Evolutionary conservation across 331 rosid species (phyloP), one percentile per base, ranked within the genome.

Genomic region (Dryas integrifolia): DNA sequence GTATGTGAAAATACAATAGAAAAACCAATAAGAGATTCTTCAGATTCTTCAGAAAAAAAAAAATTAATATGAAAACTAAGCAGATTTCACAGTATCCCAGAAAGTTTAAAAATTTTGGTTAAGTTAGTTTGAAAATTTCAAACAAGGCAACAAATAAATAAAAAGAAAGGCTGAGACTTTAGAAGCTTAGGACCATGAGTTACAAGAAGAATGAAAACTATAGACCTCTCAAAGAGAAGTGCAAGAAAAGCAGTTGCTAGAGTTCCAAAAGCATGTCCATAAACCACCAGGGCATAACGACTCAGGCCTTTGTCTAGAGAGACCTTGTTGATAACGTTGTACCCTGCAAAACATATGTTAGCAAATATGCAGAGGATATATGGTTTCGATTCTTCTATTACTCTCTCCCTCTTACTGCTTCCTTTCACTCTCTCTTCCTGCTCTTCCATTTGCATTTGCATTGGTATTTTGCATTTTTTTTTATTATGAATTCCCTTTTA

Each of bases 281-380:
- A 70, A 51, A 62, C 75, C 13, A 77, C 76, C 63, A 77, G 81
- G 51, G 63, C 72, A 63, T 70, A 70, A 6, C 47, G 41, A 15
- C 67, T 77, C 81, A 70, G 70, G 66, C 81, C 81, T 38, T 63
- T 53, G 67, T 70, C 67, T 45, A 77, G 24, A 15, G 76, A n/a
- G 47, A 70, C 61, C 46, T 63, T 77, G 50, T 59, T 6, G 72
- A 77, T 21, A 62, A 70, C 16, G 47, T 10, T 63, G 50, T 4
- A 53, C 59, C 76, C 81, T 39, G 72, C 76, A 47, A 16, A 12
- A 35, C 72, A 52, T 44, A 56, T 10, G 64, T 40, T 45, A 60
- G 24, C 35, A 58, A 76, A 45, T 45, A 75, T 26, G 30, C 72
- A 68, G 15, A 69, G 64, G 3, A 76, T 3, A 21, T 68, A 59